Base-by-base conservation (phyloP, 805 yeast genomes). In the Debaryomyces maramus region DNA sequence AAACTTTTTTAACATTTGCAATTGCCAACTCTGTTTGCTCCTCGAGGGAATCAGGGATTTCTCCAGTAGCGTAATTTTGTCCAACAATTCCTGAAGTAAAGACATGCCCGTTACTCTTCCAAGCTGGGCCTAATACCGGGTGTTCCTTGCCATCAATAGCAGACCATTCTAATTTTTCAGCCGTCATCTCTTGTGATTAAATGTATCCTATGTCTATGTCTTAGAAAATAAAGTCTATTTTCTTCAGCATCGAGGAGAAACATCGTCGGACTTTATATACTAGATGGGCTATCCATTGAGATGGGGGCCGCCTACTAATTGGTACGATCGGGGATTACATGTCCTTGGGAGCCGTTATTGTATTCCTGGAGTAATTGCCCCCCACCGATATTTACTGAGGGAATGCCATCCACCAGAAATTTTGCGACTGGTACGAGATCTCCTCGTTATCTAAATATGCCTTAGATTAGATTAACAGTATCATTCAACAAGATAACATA, bases 31-130 rank as follows among this genome's bases (percentile, higher is more conserved):
- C 65, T 15, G 80, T 67, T 55, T 78, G 83, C 31, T 63, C 64
- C 32, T 58, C 73, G 37, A 75, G 60, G 18, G 65, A 61, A 8
- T 57, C 64, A 14, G 80, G 72, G 18, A 68, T 50, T n/a, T 55
- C 55, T 11, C 76, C 76, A 9, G 67, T 60, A 23, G 59, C 55
- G 22, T 59, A 56, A 43, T 71, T 69, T 20, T 54, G 55, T 15
- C 80, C 80, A 11, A 70, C 61, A 31, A 63, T 57, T 2, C 80
- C 81, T n/a, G 79, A 70, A 7, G 78, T 68, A 58, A 67, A 74
- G 15, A 76, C 59, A 34, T 52, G 53, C 1, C 57, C 57, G 40
- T 56, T 56, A 34, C 49, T 48, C 9, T 43, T 53, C 56, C 54
- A 58, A 17, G 63, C 63, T 11, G 61, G 63, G n/a, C 52, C 58